Evolutionary conservation across 176 grass and related monocot species (phyloP).

Genomic region (Triticum dicoccoides): DNA sequence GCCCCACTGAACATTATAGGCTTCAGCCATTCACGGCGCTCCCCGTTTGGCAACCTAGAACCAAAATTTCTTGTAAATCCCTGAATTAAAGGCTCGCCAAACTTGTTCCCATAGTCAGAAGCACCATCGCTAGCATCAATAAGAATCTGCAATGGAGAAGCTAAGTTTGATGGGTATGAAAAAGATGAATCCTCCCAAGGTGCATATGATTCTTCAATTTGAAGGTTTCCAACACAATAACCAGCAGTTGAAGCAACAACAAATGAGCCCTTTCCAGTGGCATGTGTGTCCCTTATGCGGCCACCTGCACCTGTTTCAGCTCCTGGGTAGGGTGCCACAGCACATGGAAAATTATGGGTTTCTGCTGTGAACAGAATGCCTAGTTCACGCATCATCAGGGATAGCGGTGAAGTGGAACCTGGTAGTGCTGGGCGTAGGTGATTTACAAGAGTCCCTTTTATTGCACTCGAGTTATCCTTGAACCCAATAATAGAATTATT

Average conservation of each 20-base stretch:
- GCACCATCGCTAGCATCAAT: conserved; percentile 81
- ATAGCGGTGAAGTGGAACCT: conserved; percentile 52
- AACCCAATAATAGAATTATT: conserved; percentile 90
- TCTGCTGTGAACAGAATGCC: conserved; percentile 88
- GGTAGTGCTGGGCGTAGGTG: conserved; percentile 60
- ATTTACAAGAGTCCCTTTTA: conserved; percentile 67
- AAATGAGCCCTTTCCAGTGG: conserved; percentile 81
- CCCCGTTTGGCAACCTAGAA: conserved; percentile 62
- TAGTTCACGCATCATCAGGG: conserved; percentile 49
- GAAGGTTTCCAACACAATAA: conserved; percentile 91
- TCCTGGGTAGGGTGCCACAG: conserved; percentile 77
- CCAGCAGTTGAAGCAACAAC: conserved; percentile 81
- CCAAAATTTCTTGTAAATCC: conserved; percentile 85
- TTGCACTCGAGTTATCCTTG: conserved; percentile 92
- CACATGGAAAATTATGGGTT: conserved; percentile 97
- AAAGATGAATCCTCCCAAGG: conserved; percentile 90
- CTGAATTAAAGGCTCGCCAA: conserved; percentile 93
- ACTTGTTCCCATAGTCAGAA: conserved; percentile 96
- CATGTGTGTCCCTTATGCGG: conserved; percentile 89
- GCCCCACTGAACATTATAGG: conserved; percentile 99
- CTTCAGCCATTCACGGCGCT: conserved; percentile 84
- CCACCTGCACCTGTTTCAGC: conserved; percentile 89
- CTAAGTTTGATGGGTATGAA: conserved; percentile 73
- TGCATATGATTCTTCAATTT: conserved; percentile 57
- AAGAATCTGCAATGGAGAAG: conserved; percentile 78